Percentiles rank a stretch among this genome's conserved stretches.
Evolutionary conservation across 2,329 filamentous ascomycete species (phyloP).

Genomic region (Anisogramma anomala): DNA sequence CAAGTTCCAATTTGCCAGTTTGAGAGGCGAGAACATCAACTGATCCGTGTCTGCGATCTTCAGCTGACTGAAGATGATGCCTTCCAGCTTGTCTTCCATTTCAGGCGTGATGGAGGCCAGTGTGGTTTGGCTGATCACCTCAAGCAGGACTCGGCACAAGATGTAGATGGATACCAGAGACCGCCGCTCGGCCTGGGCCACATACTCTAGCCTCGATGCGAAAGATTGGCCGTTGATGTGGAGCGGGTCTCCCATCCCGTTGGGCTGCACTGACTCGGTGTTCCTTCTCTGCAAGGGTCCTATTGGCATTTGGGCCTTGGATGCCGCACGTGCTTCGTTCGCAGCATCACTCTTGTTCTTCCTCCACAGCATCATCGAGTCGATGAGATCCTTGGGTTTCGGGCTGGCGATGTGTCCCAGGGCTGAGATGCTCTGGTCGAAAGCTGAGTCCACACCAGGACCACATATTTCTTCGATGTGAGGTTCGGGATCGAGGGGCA

Average conservation of each 20-base stretch:
- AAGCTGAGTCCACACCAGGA: constrained; percentile 72
- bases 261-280: constrained; percentile 54
- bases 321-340: constrained; percentile 44
- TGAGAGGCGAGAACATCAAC: constrained; percentile 63
- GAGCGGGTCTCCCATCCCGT: constrained; percentile 21
- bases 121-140: constrained; percentile 85
- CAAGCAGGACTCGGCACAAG: constrained; percentile 81
- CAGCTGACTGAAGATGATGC: constrained; percentile 92
- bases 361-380: constrained; percentile 96
- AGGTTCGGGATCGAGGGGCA: constrained; percentile 68
- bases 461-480: constrained; percentile 85
- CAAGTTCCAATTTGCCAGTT: constrained; percentile 89
- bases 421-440: constrained; percentile 88
- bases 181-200: constrained; percentile 71
- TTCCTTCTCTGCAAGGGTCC: constrained; percentile 55
- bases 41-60: constrained; percentile 80
- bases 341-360: constrained; percentile 91
- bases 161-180: constrained; percentile 95
- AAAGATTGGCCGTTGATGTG: constrained; percentile 29
- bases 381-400: constrained; percentile 89
- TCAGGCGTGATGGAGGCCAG: constrained; percentile 73
- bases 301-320: constrained; percentile 16
- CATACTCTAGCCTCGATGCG: constrained; percentile 53
- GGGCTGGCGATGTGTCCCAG: constrained; percentile 89
- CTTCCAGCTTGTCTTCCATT: constrained; percentile 88